Evolutionary conservation across 2,329 filamentous ascomycete genomes (phyloP).

Genomic region (Apiospora malaysiana): DNA sequence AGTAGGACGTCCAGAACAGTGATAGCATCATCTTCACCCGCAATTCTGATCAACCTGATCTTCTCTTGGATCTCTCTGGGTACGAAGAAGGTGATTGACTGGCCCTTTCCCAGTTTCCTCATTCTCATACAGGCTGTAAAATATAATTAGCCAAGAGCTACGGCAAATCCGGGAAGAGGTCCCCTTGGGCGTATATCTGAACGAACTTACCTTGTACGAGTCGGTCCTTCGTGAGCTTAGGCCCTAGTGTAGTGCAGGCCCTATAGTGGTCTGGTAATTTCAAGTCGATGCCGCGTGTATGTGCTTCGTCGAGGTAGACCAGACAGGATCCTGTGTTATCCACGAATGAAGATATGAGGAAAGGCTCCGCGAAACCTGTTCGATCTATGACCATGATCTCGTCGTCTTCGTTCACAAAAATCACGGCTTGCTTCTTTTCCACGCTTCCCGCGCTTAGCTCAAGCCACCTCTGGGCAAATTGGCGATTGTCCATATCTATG

Average conservation of each 20-base stretch:
- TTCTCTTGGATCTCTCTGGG: slow-evolving; percentile 63
- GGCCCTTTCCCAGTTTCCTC: slow-evolving; percentile 69
- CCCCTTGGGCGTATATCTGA: not conserved
- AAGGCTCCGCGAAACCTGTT: slow-evolving; percentile 48
- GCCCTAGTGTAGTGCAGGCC: slow-evolving; percentile 72
- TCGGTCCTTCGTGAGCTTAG: slow-evolving; percentile 69
- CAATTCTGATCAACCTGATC: slow-evolving; percentile 45
- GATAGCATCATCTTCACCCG: slow-evolving; percentile 43
- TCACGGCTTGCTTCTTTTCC: slow-evolving; percentile 45
- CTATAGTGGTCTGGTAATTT: slow-evolving; percentile 62
- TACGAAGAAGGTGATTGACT: slow-evolving; percentile 67
- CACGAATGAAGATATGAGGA: slow-evolving; percentile 65
- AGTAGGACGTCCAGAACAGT: slow-evolving; percentile 59
- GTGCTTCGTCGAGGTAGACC: slow-evolving; percentile 72
- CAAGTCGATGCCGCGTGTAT: slow-evolving; percentile 74
- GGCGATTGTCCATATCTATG: slow-evolving; percentile 65
- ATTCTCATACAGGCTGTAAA: slow-evolving; percentile 71
- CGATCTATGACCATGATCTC: slow-evolving; percentile 60
- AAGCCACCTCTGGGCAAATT: slow-evolving; percentile 62
- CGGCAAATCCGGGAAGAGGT: not conserved
- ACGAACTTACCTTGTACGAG: slow-evolving; percentile 65
- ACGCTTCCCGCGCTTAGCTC: slow-evolving; percentile 28
- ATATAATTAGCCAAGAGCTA: not conserved
- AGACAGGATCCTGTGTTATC: slow-evolving; percentile 64
- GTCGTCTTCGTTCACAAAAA: slow-evolving; percentile 65